A percentile compares a stretch with the other conserved stretches of the same genome.
phyloP scores from a whole-genome alignment of 768 basidiomycete species.

The Leccinum broughii region DNA sequence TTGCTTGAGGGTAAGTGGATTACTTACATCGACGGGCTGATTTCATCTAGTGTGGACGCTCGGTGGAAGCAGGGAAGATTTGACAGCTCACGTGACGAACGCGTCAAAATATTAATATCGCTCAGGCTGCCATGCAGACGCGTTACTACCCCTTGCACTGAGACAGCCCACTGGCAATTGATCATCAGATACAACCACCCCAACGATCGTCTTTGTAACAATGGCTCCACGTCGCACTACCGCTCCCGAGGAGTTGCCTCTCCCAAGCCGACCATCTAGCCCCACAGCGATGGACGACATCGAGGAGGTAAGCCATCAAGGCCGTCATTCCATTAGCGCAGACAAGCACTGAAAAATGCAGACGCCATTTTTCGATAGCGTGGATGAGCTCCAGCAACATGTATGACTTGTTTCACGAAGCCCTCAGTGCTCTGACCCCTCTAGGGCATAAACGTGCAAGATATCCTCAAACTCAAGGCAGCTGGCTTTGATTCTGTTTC shows the following conservation, averaged over 20 bases:
- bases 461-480: slow-evolving; percentile 91
- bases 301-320: slow-evolving; percentile 39
- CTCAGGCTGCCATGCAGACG: no score
- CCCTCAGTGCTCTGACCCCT: slow-evolving; percentile 1
- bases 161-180: no score
- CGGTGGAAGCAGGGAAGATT: slow-evolving; percentile 2
- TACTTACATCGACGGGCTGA: no score
- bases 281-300: slow-evolving; percentile 33
- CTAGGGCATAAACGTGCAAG: slow-evolving; percentile 94
- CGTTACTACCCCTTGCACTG: no score
- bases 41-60: no score
- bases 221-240: no score
- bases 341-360: slow-evolving; percentile 22
- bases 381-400: slow-evolving; percentile 86
- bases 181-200: no score
- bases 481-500: slow-evolving; percentile 9
- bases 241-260: no score
- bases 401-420: slow-evolving; percentile 38
- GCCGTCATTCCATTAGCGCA: neutral
- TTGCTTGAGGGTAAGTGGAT: neutral
- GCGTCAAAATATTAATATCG: no score
- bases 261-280: no score
- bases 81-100: no score
- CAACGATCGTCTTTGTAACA: no score
- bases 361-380: slow-evolving; percentile 68